These are phyloP conservation scores for Cercospora sojina DNA, from an alignment of 2,329 filamentous ascomycete genomes.

Conservation along the genomic window DNA sequence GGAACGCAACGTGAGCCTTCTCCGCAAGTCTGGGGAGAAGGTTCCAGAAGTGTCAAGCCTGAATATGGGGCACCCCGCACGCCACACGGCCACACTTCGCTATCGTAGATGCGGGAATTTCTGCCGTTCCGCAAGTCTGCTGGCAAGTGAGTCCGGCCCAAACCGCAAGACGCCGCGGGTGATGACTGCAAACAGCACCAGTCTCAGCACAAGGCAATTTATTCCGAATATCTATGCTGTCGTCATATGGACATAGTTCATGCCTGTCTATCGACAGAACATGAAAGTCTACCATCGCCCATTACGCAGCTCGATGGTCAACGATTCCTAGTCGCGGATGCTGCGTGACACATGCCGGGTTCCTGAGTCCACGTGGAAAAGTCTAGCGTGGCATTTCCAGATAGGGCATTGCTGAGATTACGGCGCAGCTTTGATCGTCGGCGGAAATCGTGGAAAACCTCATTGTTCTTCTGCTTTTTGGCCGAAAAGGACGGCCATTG, in stretches of 20 bases:
- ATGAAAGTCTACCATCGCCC: background rate
- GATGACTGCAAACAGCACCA: no score
- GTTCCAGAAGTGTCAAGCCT: background rate
- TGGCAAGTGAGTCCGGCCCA: background rate
- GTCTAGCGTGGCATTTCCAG: background rate
- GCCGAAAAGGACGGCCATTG: background rate
- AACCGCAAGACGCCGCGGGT: background rate
- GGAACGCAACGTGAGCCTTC: background rate
- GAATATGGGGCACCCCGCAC: background rate
- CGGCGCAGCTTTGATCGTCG: background rate
- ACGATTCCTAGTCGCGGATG: background rate
- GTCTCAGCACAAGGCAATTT: background rate
- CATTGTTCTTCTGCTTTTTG: background rate
- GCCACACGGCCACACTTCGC: background rate
- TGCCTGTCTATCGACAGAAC: background rate
- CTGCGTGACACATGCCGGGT: background rate
- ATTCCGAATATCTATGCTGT: background rate
- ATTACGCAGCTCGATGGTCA: background rate
- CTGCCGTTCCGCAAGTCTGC: background rate
- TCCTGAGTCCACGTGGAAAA: background rate
- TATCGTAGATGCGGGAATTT: background rate
- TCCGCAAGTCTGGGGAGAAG: background rate
- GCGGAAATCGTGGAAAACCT: background rate
- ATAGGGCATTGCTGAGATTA: background rate
- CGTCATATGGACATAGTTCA: background rate